phyloP scores from a whole-genome alignment of 2,329 filamentous ascomycete genomes.

The Trichoderma cornu-damae region DNA sequence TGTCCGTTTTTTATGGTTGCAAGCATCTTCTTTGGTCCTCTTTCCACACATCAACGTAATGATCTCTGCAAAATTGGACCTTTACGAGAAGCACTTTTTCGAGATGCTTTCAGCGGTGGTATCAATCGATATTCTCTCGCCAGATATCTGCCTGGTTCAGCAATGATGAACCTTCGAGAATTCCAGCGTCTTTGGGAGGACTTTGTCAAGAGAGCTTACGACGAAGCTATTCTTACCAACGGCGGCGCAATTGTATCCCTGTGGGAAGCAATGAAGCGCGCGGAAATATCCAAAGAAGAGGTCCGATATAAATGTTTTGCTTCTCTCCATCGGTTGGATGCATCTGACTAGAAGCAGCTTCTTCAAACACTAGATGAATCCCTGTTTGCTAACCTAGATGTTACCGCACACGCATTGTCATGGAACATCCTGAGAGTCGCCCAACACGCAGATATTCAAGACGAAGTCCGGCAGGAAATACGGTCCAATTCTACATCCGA shows the following conservation, averaged over 20 bases:
- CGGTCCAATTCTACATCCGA: neutral
- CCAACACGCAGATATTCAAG: neutral
- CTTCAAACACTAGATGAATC: constrained; percentile 18
- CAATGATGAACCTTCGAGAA: neutral
- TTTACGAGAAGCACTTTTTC: neutral
- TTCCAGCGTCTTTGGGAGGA: constrained; percentile 1
- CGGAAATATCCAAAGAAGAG: neutral
- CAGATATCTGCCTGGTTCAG: constrained; percentile 1
- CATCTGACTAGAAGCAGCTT: constrained; percentile 3
- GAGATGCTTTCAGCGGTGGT: constrained; percentile 1
- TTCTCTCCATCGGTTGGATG: neutral
- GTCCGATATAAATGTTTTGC: neutral
- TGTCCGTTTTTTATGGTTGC: constrained; percentile 14
- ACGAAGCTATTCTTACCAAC: neutral
- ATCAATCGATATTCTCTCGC: constrained; percentile 4
- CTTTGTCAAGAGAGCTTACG: neutral
- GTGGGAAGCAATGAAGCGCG: neutral
- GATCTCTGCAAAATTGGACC: neutral
- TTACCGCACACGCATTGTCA: constrained; percentile 10
- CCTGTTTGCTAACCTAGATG: constrained; percentile 18
- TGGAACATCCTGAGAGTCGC: constrained; percentile 9
- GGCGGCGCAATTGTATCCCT: neutral
- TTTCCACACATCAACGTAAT: neutral
- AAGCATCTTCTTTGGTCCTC: constrained; percentile 14
- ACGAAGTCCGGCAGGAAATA: neutral